phyloP scores from a whole-genome alignment of 2,329 filamentous ascomycete genomes.

The Calonectria pseudoreteaudii region DNA sequence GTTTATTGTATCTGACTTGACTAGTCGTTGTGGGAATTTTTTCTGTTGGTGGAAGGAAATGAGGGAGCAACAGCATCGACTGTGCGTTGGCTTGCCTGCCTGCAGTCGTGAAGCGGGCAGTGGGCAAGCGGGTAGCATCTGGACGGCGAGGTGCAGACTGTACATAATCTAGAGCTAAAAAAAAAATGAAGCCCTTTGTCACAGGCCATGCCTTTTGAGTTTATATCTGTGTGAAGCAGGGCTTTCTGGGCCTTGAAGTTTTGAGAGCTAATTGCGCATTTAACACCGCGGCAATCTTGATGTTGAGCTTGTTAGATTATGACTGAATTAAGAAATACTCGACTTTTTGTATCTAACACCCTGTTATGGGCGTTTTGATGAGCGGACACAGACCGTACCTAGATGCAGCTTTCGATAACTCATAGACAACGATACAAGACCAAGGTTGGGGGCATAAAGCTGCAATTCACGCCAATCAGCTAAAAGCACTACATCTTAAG shows the following conservation, averaged over 20 bases:
- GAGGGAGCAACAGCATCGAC: slow-evolving; percentile 8
- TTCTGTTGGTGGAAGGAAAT: slow-evolving; percentile 3
- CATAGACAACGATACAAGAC: background rate
- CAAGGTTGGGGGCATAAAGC: background rate
- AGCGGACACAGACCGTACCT: background rate
- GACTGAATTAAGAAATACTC: background rate
- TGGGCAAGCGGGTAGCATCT: slow-evolving; percentile 24
- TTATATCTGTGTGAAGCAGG: slow-evolving; percentile 1
- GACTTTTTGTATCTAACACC: background rate
- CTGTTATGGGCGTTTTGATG: background rate
- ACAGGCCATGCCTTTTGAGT: slow-evolving; percentile 25
- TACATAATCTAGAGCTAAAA: slow-evolving; percentile 48
- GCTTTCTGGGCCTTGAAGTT: background rate
- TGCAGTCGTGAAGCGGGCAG: background rate
- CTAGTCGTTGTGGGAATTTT: slow-evolving; percentile 22
- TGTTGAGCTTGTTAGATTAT: background rate
- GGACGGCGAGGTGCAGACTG: slow-evolving; percentile 28
- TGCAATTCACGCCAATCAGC: background rate
- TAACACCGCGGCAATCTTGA: background rate
- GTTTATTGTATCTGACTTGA: slow-evolving; percentile 25
- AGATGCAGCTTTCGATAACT: background rate
- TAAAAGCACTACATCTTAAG: background rate
- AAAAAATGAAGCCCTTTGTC: slow-evolving; percentile 37
- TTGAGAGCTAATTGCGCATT: background rate
- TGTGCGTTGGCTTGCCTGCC: slow-evolving; percentile 13